Conservation (phyloP, 192 early-diverging fungal species). For the Backusella mclennaniae region DNA sequence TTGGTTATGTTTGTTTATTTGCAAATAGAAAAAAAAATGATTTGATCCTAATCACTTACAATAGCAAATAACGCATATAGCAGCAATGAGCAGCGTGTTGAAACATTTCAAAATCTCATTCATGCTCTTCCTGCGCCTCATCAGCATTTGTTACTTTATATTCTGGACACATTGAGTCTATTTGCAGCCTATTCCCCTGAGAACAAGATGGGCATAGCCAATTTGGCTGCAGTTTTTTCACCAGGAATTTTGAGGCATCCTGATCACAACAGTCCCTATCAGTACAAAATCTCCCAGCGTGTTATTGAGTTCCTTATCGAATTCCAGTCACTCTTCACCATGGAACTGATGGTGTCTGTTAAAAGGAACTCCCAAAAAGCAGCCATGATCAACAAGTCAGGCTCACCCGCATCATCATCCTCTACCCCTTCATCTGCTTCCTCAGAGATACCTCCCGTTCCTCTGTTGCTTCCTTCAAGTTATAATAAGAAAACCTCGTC, state of each 20-base stretch:
- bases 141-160: slow-evolving; percentile 66
- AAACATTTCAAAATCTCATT: slow-evolving; percentile 60
- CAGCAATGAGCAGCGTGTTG: slow-evolving; percentile 37
- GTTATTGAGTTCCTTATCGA: slow-evolving; percentile 78
- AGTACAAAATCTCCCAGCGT: slow-evolving; percentile 73
- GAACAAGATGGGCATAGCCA: slow-evolving; percentile 71
- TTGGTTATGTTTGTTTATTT: not conserved
- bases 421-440: slow-evolving; percentile 10
- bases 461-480: slow-evolving; percentile 2
- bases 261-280: slow-evolving; percentile 64
- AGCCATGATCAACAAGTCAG: not conserved
- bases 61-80: slow-evolving; percentile 34
- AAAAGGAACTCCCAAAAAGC: not conserved
- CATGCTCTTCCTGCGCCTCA: slow-evolving; percentile 52
- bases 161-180: slow-evolving; percentile 61
- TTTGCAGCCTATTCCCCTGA: slow-evolving; percentile 50
- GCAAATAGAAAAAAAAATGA: not conserved
- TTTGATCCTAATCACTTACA: not conserved
- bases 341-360: slow-evolving; percentile 12
- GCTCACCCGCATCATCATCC: not conserved
- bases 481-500: not conserved
- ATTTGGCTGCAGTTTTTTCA: slow-evolving; percentile 74
- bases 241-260: slow-evolving; percentile 77
- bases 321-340: slow-evolving; percentile 49
- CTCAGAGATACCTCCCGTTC: not conserved